A percentile compares a stretch with the other conserved stretches of the same genome.
Conservation (phyloP, 805 yeast species). For the Cyberlindnera suaveolens region DNA sequence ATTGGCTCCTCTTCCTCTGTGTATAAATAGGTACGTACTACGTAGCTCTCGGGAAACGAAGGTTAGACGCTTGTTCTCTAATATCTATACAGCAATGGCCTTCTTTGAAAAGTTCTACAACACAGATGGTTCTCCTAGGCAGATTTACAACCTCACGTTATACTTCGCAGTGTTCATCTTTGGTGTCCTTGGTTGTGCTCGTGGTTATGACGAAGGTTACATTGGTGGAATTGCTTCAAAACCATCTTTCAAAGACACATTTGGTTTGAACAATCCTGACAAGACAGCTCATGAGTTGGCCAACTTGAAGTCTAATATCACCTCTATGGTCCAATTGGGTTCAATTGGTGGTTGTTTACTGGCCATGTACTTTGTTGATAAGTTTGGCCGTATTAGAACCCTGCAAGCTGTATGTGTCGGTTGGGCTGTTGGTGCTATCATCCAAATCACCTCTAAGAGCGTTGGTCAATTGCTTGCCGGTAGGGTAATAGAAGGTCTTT, state of each 20-base stretch:
- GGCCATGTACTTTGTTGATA: constrained; percentile 43
- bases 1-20: too few species aligned
- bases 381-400: constrained; percentile 44
- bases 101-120: constrained; percentile 14
- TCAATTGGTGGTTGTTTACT: constrained; percentile 47
- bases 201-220: constrained; percentile 55
- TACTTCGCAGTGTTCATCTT: constrained; percentile 41
- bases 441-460: constrained; percentile 39
- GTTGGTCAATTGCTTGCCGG: constrained; percentile 53
- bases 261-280: constrained; percentile 37
- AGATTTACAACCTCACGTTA: constrained; percentile 41
- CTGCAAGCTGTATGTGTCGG: constrained; percentile 36
- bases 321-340: constrained; percentile 54
- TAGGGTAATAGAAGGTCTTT: constrained; percentile 47
- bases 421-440: constrained; percentile 40
- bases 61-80: too few species aligned
- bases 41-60: too few species aligned
- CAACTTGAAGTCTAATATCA: constrained; percentile 43
- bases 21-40: too few species aligned
- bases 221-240: constrained; percentile 42
- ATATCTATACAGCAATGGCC: not conserved
- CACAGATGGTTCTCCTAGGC: constrained; percentile 29
- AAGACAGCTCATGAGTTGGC: constrained; percentile 34
- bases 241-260: constrained; percentile 33
- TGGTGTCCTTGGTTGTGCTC: constrained; percentile 49